These are phyloP conservation scores for Nannizziopsis arthrosporioides DNA, from an alignment of 2,329 filamentous ascomycete species.

Conservation along the genomic window DNA sequence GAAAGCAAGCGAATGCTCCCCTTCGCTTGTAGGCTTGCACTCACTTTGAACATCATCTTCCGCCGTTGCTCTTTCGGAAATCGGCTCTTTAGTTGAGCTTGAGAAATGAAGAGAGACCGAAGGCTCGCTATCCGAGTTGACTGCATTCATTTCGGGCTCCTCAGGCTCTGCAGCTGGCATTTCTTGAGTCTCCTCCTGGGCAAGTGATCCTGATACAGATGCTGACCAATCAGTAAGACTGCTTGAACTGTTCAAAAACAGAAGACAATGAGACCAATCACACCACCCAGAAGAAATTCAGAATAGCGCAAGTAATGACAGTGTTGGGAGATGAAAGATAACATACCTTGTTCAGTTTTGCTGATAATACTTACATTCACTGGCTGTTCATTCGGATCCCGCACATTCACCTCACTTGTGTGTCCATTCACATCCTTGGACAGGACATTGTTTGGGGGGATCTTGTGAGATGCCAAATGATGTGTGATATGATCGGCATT, in stretches of 20 bases:
- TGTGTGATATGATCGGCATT: not conserved
- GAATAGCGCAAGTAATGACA: not conserved
- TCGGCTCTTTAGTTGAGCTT: not conserved
- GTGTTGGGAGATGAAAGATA: not conserved
- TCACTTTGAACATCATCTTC: not conserved
- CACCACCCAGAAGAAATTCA: not conserved
- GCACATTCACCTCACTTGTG: not conserved
- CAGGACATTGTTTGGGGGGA: not conserved
- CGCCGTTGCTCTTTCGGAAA: too few species aligned
- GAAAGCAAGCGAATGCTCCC: too few species aligned
- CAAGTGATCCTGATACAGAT: too few species aligned
- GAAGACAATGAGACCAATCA: too few species aligned
- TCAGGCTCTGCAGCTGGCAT: too few species aligned
- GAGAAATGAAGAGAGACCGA: constrained; percentile 1
- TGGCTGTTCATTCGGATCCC: not conserved
- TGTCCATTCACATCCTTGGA: not conserved
- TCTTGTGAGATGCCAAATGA: not conserved
- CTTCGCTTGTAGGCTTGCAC: too few species aligned
- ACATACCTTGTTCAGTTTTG: constrained; percentile 3
- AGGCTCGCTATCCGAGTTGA: not conserved
- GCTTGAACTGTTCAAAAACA: too few species aligned
- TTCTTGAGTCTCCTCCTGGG: too few species aligned
- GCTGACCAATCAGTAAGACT: too few species aligned
- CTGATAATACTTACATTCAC: not conserved
- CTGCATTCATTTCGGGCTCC: too few species aligned